Evolutionary conservation across 75 land plant genomes (phyloP).

Genomic region (Pseudotsuga menziesii): DNA sequence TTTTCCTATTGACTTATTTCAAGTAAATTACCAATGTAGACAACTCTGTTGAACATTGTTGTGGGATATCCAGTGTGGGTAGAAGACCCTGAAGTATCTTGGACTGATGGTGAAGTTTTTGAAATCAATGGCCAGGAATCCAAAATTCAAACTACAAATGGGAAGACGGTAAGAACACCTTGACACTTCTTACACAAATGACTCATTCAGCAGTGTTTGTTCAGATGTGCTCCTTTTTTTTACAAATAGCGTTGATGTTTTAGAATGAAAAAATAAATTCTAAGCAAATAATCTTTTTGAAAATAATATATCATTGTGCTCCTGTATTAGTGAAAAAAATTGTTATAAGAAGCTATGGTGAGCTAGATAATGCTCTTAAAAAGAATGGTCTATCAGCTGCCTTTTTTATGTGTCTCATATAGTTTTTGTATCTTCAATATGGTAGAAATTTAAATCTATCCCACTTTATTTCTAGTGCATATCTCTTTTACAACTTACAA

Average conservation of each 20-base stretch:
- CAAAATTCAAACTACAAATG: slow-evolving; percentile 43
- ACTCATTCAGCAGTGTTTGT: too few relatives aligned
- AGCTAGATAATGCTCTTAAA: background rate
- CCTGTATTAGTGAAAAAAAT: background rate
- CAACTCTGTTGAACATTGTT: slow-evolving; percentile 64
- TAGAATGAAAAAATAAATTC: background rate
- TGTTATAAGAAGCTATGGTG: background rate
- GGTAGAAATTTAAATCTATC: background rate
- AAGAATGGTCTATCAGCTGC: background rate
- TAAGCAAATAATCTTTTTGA: background rate
- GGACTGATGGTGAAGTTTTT: slow-evolving; percentile 83
- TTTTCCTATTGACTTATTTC: too few relatives aligned
- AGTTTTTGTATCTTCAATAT: background rate
- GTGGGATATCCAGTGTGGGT: slow-evolving; percentile 95
- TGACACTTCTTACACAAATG: too few relatives aligned
- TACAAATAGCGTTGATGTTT: too few relatives aligned
- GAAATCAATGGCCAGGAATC: slow-evolving; percentile 54
- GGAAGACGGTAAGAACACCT: slow-evolving; percentile 46
- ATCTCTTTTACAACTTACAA: background rate
- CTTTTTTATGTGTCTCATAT: background rate
- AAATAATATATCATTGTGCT: background rate
- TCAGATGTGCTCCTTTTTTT: too few relatives aligned
- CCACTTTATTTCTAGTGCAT: background rate
- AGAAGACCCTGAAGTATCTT: slow-evolving; percentile 77
- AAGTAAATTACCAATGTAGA: slow-evolving; percentile 26